Base-by-base conservation (phyloP, 2,329 filamentous ascomycete species). In the Calonectria pseudoturangicola region DNA sequence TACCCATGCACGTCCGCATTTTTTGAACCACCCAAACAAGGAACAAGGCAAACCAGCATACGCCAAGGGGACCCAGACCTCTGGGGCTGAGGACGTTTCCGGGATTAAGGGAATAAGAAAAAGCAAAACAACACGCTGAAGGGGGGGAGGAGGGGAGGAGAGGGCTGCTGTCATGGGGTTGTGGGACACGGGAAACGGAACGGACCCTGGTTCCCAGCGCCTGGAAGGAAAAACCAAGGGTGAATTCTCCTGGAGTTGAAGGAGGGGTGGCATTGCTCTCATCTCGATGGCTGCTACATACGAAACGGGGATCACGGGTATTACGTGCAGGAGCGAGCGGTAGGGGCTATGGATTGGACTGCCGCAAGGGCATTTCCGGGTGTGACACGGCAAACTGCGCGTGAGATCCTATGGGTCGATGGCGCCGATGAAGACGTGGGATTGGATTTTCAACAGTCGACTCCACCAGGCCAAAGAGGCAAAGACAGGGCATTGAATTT, bases 281-380 rank as follows among this genome's bases (percentile, higher is more conserved):
- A 62, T 62, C 56, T 43, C 21, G 56, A 62, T 62, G 36, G 51
- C 18, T 56, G 51, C 51, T 56, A 56, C 51, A 56, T 47, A 43
- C 56, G 66, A 39, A 62, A 62, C 66, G 54, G 54, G 41, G 43
- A 68, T 62, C 51, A 62, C 54, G 54, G 39, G 54, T 62, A 68
- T 68, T 68, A 62, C 66, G 56, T 68, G 66, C 66, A 68, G 54
- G 54, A 68, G 54, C 43, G 45, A 39, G 41, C 51, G 36, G 33
- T 47, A 60, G 43, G 15, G 47, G 51, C 41, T 50, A 50, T 62
- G 43, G 66, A 36, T 39, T 68, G 30, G 66, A 41, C 27, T 68
- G 43, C 54, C 54, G 39, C 50, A 48, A 67, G 43, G 66, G 43
- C 51, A 43, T 60, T 60, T 60, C 51, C 51, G 51, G 66, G 54